phyloP scores from a whole-genome alignment of 1,284 basidiomycete species.

The Fomes fomentarius region DNA sequence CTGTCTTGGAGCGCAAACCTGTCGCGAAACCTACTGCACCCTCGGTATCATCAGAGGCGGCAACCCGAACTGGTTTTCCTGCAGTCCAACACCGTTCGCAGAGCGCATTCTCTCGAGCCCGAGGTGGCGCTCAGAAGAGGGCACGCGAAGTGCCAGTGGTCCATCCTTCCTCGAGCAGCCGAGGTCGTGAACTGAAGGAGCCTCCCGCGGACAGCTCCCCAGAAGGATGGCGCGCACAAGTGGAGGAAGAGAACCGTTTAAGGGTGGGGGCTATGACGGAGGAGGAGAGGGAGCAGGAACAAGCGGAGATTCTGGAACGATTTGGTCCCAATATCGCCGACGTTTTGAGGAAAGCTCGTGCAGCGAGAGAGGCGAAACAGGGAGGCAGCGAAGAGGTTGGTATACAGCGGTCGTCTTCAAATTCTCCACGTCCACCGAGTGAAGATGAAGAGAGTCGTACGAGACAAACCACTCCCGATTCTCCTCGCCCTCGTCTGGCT shows the following conservation, averaged over 20 bases:
- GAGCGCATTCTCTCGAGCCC: conserved; percentile 58
- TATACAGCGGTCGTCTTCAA: conserved; percentile 10
- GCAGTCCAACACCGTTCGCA: conserved; percentile 62
- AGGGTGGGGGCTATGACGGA: conserved; percentile 49
- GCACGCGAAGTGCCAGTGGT: conserved; percentile 21
- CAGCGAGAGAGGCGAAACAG: conserved; percentile 29
- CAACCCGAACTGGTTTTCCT: conserved; percentile 55
- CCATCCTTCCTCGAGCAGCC: conserved; percentile 5
- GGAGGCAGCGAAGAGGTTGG: conserved; percentile 11
- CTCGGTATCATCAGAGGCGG: conserved; percentile 24
- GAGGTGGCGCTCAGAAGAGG: conserved; percentile 37
- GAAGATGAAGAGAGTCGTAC: conserved; percentile 12
- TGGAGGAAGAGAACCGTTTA: conserved; percentile 46
- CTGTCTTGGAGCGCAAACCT: conserved; percentile 58
- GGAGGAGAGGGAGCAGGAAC: conserved; percentile 48
- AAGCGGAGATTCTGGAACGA: conserved; percentile 62
- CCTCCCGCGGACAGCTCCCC: neutral
- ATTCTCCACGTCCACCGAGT: conserved; percentile 5
- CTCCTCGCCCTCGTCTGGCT: conserved; percentile 14
- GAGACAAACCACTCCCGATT: conserved; percentile 11
- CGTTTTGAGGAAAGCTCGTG: conserved; percentile 56
- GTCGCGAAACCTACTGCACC: conserved; percentile 33
- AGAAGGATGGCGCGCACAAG: conserved; percentile 34
- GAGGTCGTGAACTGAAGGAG: neutral
- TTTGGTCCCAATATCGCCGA: conserved; percentile 69